Evolutionary conservation across 768 basidiomycete genomes (phyloP), one percentile per base, ranked within the genome.

Genomic region (Kwoniella sp.): DNA sequence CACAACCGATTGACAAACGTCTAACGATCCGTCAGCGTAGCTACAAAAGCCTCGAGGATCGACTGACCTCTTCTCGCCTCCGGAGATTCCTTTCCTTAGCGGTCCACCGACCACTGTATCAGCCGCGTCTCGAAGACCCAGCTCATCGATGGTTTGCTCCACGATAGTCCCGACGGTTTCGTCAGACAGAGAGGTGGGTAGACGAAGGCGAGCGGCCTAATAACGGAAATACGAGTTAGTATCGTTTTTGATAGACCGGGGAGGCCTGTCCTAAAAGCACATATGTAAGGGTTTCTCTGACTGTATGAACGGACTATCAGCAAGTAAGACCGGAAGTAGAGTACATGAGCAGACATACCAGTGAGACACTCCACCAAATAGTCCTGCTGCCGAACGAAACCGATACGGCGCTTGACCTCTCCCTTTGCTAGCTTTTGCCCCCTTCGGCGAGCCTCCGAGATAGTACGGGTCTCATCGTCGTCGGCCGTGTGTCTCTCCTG

Each of bases 31-130:
- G 28, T 60, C 37, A 56, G 36, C 25, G 8, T 7, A 23, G 26
- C 11, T 28, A 17, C 36, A 40, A n/a, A 36, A 28, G n/a, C 20
- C 23, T 9, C 17, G 20, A 5, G 37, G 20, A 19, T 20, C 20
- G 79, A 3, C 79, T 5, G 80, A 78, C n/a, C 84, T 78, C 60
- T 82, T 83, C 67, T 86, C 84, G 3, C 85, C 83, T 7, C 83
- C 83, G 19, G 80, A 82, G 31, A 85, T 81, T 1, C 84, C 84
- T 41, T 82, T 76, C 32, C 78, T 76, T 15, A 83, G 75, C 0
- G 82, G 78, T 0, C 81, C 84, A 0, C 83, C 83, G 39, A 85
- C 83, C 11, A 78, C 61, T 3, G 77, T 78, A 27, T 79, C 75
- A 5, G 77, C 77, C 0, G 72, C 76, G 25, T 78, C 78, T 5